Conservation (phyloP, 2,329 filamentous ascomycete species). For the Penicillium sp. region DNA sequence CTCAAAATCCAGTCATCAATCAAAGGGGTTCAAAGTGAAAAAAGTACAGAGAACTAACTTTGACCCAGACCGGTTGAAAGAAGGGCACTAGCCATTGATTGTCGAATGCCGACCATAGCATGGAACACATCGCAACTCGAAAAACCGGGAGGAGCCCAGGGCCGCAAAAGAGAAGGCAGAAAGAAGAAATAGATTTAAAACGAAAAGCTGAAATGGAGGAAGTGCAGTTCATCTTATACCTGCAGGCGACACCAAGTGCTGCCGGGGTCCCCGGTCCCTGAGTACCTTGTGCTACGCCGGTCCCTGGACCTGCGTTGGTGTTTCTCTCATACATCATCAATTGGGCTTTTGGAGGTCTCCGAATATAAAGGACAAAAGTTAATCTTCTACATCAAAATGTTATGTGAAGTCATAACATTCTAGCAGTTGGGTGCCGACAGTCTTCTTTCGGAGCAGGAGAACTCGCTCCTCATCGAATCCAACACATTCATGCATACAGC, state of each 20-base stretch:
- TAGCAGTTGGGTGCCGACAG: slow-evolving; percentile 67
- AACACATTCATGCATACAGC: slow-evolving; percentile 63
- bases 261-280: slow-evolving; percentile 23
- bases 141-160: not conserved
- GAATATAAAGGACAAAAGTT: not conserved
- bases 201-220: not conserved
- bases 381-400: slow-evolving; percentile 12
- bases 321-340: not conserved
- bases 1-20: not conserved
- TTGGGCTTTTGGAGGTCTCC: not conserved
- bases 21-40: not conserved
- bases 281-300: slow-evolving; percentile 23
- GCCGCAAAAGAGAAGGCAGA: not conserved
- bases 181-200: not conserved
- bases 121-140: not conserved
- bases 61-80: not conserved
- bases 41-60: not conserved
- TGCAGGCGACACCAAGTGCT: not conserved
- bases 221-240: slow-evolving; percentile 11
- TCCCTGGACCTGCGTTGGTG: slow-evolving; percentile 12
- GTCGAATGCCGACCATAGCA: not conserved
- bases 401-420: slow-evolving; percentile 86
- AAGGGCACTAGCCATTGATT: not conserved
- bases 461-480: slow-evolving; percentile 92
- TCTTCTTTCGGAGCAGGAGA: slow-evolving; percentile 75